A percentile compares a stretch with the other conserved stretches of the same genome.
Evolutionary conservation across 768 basidiomycete genomes (phyloP).

Genomic region (Tricholoma sp.): DNA sequence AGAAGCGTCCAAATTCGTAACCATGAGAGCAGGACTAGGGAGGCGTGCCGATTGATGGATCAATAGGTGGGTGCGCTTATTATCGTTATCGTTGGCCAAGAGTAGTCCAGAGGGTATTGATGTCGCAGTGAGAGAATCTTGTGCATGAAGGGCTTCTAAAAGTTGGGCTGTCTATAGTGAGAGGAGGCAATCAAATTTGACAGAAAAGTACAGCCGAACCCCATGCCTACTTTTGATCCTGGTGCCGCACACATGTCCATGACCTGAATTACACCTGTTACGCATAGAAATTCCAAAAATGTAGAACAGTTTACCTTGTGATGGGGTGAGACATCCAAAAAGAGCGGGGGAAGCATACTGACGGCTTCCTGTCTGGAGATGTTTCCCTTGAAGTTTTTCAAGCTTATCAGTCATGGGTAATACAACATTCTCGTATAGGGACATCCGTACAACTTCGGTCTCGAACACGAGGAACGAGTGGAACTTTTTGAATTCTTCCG

Average conservation of each 20-base stretch:
- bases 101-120: conserved; percentile 80
- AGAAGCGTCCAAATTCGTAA: conserved; percentile 94
- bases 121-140: conserved; percentile 57
- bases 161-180: conserved; percentile 83
- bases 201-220: not conserved
- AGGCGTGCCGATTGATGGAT: conserved; percentile 97
- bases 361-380: conserved; percentile 96
- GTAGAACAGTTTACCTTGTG: conserved; percentile 53
- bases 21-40: conserved; percentile 87
- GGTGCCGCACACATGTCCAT: conserved; percentile 99
- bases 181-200: not conserved
- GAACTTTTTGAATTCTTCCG: conserved; percentile 88
- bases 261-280: conserved; percentile 39
- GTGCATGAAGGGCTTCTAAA: conserved; percentile 88
- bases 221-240: conserved; percentile 74
- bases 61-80: conserved; percentile 91
- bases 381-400: conserved; percentile 61
- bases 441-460: conserved; percentile 80
- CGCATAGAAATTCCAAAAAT: not conserved
- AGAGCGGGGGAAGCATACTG: conserved; percentile 97
- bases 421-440: not conserved
- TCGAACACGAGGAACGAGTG: conserved; percentile 97
- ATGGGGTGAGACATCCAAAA: conserved; percentile 91
- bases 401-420: not conserved
- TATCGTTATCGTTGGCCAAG: conserved; percentile 93